Conservation (phyloP, 352 stramenopile species). For the Pythium aquatile region DNA sequence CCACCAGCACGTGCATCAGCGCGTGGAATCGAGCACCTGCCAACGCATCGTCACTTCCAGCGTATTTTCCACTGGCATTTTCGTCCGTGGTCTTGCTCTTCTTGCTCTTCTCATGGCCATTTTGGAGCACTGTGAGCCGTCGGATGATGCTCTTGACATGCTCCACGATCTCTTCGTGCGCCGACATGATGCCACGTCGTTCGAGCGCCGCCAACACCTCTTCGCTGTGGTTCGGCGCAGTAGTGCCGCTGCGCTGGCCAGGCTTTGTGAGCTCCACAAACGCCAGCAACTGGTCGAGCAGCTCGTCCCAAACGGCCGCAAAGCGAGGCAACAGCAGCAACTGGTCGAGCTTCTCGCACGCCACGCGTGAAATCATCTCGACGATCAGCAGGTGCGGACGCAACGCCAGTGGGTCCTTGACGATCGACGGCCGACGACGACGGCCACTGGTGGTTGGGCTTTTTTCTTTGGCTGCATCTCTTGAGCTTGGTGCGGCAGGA, state of each 20-base stretch:
- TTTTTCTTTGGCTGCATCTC: constrained; percentile 11
- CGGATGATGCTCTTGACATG: constrained; percentile 61
- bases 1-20: constrained; percentile 54
- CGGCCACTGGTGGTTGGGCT: constrained; percentile 7
- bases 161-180: constrained; percentile 74
- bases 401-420: constrained; percentile 60
- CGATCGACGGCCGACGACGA: constrained; percentile 45
- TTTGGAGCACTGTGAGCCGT: constrained; percentile 44
- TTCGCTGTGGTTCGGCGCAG: constrained; percentile 14
- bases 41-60: constrained; percentile 1
- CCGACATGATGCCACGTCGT: constrained; percentile 54
- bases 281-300: constrained; percentile 52
- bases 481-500: background rate
- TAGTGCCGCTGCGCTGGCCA: constrained; percentile 21
- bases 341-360: constrained; percentile 59
- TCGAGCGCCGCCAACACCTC: constrained; percentile 56
- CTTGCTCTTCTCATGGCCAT: constrained; percentile 24
- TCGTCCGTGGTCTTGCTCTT: background rate
- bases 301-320: constrained; percentile 46
- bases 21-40: constrained; percentile 23
- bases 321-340: constrained; percentile 43
- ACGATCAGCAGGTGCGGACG: constrained; percentile 57
- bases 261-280: constrained; percentile 53
- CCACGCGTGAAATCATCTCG: constrained; percentile 60
- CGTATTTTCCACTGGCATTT: background rate